Conservation (phyloP, 2,329 filamentous ascomycete genomes). For the Pseudogymnoascus sp. region DNA sequence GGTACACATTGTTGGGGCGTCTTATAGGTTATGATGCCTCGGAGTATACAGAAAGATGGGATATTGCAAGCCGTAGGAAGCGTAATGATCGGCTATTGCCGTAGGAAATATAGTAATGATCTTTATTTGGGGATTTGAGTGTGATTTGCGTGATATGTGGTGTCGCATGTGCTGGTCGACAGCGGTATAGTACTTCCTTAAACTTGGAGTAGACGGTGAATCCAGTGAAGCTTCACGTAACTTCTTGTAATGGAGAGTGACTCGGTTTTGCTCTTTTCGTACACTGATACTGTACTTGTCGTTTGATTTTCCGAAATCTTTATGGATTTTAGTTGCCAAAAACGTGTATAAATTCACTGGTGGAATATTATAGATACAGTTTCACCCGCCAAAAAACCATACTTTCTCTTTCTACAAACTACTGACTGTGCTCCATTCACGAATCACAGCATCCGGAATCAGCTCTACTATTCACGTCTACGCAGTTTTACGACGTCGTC, state of each 20-base stretch:
- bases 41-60: slow-evolving; percentile 6
- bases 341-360: background rate
- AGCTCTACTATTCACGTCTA: background rate
- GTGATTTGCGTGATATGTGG: background rate
- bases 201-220: background rate
- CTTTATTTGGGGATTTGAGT: background rate
- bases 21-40: slow-evolving; percentile 6
- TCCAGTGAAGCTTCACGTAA: background rate
- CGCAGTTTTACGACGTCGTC: background rate
- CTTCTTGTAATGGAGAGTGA: background rate
- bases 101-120: slow-evolving; percentile 6
- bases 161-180: background rate
- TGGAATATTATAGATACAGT: background rate
- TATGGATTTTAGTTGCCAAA: background rate
- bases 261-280: background rate
- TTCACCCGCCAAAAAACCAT: background rate
- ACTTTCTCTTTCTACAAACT: background rate
- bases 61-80: background rate
- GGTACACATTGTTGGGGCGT: slow-evolving; percentile 6
- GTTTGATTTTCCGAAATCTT: background rate
- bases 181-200: background rate
- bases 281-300: background rate
- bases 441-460: background rate
- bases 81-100: slow-evolving; percentile 5
- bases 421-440: background rate